Evolutionary conservation across 345 rosid species (phyloP).

Genomic region (Brassica incana): DNA sequence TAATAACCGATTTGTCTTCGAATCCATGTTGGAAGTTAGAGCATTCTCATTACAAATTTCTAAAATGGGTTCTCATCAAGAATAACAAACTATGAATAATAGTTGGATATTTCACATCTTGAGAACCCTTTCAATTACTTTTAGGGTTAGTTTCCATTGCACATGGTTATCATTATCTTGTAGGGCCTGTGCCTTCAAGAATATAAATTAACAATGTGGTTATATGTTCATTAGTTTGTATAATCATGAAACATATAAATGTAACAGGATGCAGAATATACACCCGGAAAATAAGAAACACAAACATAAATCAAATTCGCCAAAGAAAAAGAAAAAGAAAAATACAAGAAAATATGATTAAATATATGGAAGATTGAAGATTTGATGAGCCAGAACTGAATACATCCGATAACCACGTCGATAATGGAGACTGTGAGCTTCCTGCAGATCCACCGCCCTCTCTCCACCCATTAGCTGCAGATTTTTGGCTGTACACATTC

Average conservation of each 20-base stretch:
- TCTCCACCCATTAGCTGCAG: constrained; percentile 49
- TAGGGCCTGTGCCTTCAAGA: not conserved
- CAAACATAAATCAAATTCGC: not conserved
- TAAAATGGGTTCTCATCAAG: not conserved
- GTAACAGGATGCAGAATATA: not conserved
- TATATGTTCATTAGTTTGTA: not conserved
- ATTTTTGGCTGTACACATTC: constrained; percentile 52
- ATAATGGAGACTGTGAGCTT: constrained; percentile 38
- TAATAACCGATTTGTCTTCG: not conserved
- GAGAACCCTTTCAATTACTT: not conserved
- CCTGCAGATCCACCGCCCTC: constrained; percentile 29
- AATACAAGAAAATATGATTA: not conserved
- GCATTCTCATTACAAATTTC: not conserved
- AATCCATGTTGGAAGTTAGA: not conserved
- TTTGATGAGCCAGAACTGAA: constrained; percentile 44
- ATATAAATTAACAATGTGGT: not conserved
- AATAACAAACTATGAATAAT: not conserved
- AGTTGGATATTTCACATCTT: not conserved
- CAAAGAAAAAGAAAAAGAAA: not conserved
- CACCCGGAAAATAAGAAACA: not conserved
- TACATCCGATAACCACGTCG: constrained; percentile 48
- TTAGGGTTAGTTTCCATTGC: not conserved
- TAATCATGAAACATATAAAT: constrained; percentile 3
- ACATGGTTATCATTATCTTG: not conserved
- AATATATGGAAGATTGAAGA: constrained; percentile 3